A percentile compares a stretch with the other conserved stretches of the same genome.
Evolutionary conservation across 2,329 filamentous ascomycete genomes (phyloP).

Genomic region (Amauroascus niger): DNA sequence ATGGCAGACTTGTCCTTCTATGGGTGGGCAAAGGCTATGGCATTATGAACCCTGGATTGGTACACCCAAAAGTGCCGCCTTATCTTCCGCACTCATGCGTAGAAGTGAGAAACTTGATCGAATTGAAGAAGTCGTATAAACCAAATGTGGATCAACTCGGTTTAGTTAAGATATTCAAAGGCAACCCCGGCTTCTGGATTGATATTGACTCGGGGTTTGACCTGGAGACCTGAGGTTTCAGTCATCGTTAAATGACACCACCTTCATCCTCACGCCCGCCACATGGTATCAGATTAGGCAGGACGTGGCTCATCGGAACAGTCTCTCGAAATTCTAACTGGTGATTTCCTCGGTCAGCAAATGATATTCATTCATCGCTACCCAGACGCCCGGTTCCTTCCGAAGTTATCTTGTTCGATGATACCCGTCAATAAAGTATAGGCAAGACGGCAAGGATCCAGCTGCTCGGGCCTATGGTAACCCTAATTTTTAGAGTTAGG

Average conservation of each 20-base stretch:
- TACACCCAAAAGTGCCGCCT: constrained; percentile 13
- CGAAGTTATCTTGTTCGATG: neutral
- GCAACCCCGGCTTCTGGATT: constrained; percentile 19
- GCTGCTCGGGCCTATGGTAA: neutral
- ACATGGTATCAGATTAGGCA: neutral
- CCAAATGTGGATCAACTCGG: neutral
- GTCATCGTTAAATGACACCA: neutral
- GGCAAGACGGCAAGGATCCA: neutral
- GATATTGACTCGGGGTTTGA: constrained; percentile 23
- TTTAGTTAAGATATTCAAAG: constrained; percentile 7
- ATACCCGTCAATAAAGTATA: too few relatives aligned
- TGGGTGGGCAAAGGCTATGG: constrained; percentile 24
- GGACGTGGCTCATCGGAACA: neutral
- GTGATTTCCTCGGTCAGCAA: neutral
- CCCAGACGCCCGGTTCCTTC: neutral
- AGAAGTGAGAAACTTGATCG: neutral
- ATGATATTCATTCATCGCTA: neutral
- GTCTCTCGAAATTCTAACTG: neutral
- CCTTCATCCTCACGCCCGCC: neutral
- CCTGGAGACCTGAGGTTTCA: constrained; percentile 11
- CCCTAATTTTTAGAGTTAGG: neutral
- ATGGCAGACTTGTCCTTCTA: constrained; percentile 24
- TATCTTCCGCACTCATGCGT: constrained; percentile 7
- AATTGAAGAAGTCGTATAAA: neutral
- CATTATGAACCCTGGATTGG: constrained; percentile 21